A percentile compares a stretch with the other conserved stretches of the same genome.
These are phyloP conservation scores for Albizia julibrissin DNA, from an alignment of 306 rosid species.

Conservation along the genomic window DNA sequence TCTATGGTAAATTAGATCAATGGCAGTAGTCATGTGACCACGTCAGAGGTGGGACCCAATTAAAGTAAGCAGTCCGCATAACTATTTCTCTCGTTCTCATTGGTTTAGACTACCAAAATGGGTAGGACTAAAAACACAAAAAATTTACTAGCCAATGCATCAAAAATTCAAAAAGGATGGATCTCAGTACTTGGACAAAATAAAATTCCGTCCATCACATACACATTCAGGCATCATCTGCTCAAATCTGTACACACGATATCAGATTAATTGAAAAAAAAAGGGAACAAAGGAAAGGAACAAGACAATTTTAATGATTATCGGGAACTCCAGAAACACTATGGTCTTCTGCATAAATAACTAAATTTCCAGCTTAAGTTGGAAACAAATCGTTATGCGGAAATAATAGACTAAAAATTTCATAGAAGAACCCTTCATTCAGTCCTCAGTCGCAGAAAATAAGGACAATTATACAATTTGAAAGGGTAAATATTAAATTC, in stretches of 20 bases:
- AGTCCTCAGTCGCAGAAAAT: neutral
- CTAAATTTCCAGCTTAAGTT: slow-evolving; percentile 12
- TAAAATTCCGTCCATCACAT: neutral
- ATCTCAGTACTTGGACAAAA: neutral
- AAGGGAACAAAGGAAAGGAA: neutral
- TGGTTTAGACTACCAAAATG: neutral
- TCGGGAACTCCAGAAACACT: neutral
- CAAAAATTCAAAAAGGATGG: neutral
- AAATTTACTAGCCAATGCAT: neutral
- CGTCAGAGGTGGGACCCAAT: neutral
- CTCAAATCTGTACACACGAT: neutral
- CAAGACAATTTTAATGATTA: neutral
- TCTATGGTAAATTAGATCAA: neutral
- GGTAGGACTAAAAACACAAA: neutral
- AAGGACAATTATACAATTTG: neutral
- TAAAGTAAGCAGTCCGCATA: neutral
- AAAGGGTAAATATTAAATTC: neutral
- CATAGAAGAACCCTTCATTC: neutral
- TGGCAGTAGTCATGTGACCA: neutral
- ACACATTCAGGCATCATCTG: slow-evolving; percentile 2
- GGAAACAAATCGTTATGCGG: neutral
- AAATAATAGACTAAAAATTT: slow-evolving; percentile 7
- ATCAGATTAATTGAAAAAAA: neutral
- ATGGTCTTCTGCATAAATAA: neutral
- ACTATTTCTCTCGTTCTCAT: slow-evolving; percentile 1